Base-by-base conservation (phyloP, 768 basidiomycete species). In the Rhodosporidiobolus sp. region DNA sequence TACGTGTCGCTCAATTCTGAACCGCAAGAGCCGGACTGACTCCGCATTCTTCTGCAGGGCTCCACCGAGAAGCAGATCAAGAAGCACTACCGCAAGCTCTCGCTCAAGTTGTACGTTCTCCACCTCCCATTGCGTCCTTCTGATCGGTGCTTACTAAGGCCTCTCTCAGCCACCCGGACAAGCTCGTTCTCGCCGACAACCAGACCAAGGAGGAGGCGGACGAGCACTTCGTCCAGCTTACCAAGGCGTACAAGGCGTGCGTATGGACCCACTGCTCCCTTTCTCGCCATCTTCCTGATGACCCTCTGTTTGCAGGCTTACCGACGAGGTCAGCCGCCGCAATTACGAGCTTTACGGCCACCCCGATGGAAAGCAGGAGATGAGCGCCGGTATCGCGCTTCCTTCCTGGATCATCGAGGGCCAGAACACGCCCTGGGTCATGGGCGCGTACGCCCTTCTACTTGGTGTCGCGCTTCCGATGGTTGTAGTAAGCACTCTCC, bases 181-280 rank as follows among this genome's bases (percentile, higher is more conserved):
- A 98, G 83, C 91, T 94, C 72, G 89, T 87, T 79, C 86, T 90
- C 17, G 85, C 88, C 0, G 86, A 84, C 4, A 93, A 96, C 79
- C 84, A 92, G 76, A 97, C 94, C 0, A 84, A 89, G 50, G 95
- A 97, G 79, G 86, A 87, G 11, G 93, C 92, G 45, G 90, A 90
- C 76, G 85, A 88, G 64, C 87, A 87, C 69, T 99, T 96, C 81
- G 91, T 98, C 30, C 87, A 91, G 30, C 84, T 99, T 50, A 98
- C 96, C 14, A 99, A 98, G 81, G 96, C 96, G 7, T 99, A 99
- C 83, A 99, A 99, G 84, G 83, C 95, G 87, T 91, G 67, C 81
- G 30, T 2, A 30, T 35, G 26, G 46, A 32, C 35, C 11, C 22
- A 0, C 43, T 30, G 17, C 57, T 10, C 22, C 26, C 14, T 48